These are phyloP conservation scores for Ustilago nuda DNA, from an alignment of 1,284 basidiomycete species.

Conservation along the genomic window DNA sequence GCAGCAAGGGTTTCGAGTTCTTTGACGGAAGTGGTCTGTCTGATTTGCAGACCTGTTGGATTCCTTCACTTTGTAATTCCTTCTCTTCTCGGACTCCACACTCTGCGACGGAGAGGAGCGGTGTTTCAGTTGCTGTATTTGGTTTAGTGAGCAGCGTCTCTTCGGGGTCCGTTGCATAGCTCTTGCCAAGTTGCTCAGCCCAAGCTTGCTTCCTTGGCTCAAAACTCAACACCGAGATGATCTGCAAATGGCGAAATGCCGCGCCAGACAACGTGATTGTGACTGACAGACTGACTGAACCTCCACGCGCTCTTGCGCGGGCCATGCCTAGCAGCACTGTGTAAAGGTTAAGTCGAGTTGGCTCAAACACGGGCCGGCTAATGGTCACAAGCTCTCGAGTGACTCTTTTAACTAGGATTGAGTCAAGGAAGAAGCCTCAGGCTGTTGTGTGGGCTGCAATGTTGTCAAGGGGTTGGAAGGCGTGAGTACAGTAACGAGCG, in stretches of 20 bases:
- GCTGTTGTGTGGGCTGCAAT: background rate
- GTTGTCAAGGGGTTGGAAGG: background rate
- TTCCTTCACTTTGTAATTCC: background rate
- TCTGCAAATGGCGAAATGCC: constrained; percentile 8
- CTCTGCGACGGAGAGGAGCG: background rate
- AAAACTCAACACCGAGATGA: constrained; percentile 2
- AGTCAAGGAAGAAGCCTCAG: too few relatives aligned
- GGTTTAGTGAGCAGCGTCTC: constrained; percentile 1
- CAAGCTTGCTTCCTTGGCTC: background rate
- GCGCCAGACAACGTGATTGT: background rate
- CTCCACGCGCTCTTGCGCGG: constrained; percentile 3
- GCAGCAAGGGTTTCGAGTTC: background rate
- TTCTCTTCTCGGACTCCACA: constrained; percentile 5
- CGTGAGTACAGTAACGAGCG: background rate
- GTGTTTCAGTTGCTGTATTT: constrained; percentile 1
- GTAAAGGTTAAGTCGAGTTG: too few relatives aligned
- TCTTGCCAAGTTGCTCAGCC: constrained; percentile 9
- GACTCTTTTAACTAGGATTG: too few relatives aligned
- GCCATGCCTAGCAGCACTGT: too few relatives aligned
- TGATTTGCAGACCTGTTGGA: constrained; percentile 1
- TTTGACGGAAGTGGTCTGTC: constrained; percentile 4
- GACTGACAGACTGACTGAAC: background rate
- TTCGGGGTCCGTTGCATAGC: background rate
- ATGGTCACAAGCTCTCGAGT: too few relatives aligned
- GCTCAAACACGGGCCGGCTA: too few relatives aligned